Percentiles rank a stretch among this genome's conserved stretches.
These are phyloP conservation scores for Metschnikowia drakensbergensis DNA, from an alignment of 805 yeast genomes.

Conservation along the genomic window DNA sequence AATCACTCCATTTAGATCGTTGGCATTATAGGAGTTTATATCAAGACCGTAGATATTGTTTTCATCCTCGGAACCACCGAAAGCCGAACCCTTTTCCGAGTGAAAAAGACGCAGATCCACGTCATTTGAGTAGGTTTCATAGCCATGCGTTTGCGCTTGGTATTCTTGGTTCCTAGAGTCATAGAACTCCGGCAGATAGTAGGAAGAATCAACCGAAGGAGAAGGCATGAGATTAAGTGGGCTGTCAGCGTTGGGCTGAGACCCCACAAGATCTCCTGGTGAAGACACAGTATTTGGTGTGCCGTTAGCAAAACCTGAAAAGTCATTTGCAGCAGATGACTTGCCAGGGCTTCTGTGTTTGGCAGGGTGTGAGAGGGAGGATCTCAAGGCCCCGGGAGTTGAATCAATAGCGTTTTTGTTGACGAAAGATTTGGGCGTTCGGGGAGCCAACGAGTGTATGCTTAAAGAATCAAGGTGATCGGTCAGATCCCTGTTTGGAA, in stretches of 20 bases:
- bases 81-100: not conserved
- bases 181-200: not conserved
- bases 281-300: not conserved
- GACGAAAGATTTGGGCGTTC: not conserved
- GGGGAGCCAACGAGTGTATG: not conserved
- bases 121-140: not conserved
- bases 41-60: not conserved
- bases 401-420: not conserved
- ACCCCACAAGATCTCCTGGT: not conserved
- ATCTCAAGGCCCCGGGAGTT: not conserved
- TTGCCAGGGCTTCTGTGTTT: not conserved
- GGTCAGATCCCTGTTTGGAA: not conserved
- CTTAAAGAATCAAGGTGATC: not conserved
- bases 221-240: not conserved
- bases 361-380: not conserved
- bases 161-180: not conserved
- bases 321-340: not conserved
- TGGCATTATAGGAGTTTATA: not conserved
- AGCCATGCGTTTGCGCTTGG: not conserved
- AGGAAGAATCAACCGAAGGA: not conserved
- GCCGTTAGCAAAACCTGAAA: not conserved
- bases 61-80: not conserved
- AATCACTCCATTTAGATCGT: not conserved
- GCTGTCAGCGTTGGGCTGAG: not conserved
- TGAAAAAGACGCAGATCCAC: not conserved